Base-by-base conservation (phyloP, 208 protist species). In the Strigomonas culicis region DNA sequence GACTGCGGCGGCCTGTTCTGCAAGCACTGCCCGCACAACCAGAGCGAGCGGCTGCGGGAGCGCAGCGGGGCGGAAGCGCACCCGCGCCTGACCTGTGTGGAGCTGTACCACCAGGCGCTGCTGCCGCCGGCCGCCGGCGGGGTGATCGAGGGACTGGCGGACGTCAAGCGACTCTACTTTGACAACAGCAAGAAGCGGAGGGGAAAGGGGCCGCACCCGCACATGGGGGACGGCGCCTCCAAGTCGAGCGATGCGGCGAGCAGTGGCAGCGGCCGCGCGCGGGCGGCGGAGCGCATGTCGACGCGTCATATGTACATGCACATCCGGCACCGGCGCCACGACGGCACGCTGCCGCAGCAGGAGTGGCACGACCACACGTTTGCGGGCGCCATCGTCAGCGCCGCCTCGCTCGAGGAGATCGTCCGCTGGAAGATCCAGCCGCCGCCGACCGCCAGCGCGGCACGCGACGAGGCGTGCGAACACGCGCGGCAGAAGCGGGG, bases 1-100 rank as follows among this genome's bases (percentile, higher is more conserved):
- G 47, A 72, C 63, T 75, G 77, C 66, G 65, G 50, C 66, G 72
- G 68, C 3, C 65, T 75, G 51, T 57, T 59, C 52, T 69, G 69
- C 47, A 43, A 32, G 52, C 77, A 79, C 56, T 79, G 72, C 50
- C 72, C 67, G 2, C 66, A 76, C 43, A 34, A 44, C 19, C 39
- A 44, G 13, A 44, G 13, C 19, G 39, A 44, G 39, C 8, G 19
- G 56, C 47, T 8, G 55, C 25, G 4, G 36, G 34, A 10, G 7
- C 4, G 10, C 10, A 10, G 34, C 3, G 32, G 32, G 6, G 6
- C 3, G 32, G 32, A 39, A 39, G 10, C 32, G 32, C 39, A 44
- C 11, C 19, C 19, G 39, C 39, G 1, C 10, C 8, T 19, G 39
- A 44, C 39, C 39, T 44, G 39, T 17, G 8, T 44, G 1, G 39